Conservation (phyloP, 257 asterid genomes). For the Dorcoceras hygrometricum region DNA sequence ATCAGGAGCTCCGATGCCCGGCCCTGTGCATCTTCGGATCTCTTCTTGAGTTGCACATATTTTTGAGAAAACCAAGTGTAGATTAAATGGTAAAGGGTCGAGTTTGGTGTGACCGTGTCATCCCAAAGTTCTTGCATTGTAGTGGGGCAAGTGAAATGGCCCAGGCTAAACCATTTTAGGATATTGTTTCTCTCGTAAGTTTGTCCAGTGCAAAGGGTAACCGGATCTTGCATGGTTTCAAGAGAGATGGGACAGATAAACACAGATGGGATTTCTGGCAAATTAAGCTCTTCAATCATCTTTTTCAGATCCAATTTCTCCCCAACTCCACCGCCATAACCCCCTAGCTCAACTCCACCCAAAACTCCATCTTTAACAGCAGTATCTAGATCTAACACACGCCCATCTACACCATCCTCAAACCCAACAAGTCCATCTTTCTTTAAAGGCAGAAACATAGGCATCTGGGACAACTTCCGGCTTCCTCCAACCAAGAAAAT, state of each 20-base stretch:
- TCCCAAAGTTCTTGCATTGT: constrained; percentile 88
- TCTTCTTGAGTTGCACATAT: constrained; percentile 61
- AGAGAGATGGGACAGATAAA: constrained; percentile 78
- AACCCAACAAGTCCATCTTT: constrained; percentile 40
- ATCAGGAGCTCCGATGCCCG: constrained; percentile 51
- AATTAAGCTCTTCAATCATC: constrained; percentile 64
- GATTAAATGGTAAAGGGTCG: constrained; percentile 56
- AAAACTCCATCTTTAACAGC: constrained; percentile 48
- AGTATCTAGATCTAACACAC: constrained; percentile 41
- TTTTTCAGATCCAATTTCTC: constrained; percentile 73
- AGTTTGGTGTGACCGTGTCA: constrained; percentile 56
- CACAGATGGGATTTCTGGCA: constrained; percentile 59
- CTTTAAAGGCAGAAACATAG: constrained; percentile 49
- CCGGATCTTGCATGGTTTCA: constrained; percentile 84
- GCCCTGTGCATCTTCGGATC: constrained; percentile 66
- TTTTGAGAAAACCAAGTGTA: constrained; percentile 64
- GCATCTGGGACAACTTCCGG: constrained; percentile 48
- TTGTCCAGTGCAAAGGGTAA: constrained; percentile 86
- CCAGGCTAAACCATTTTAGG: constrained; percentile 74
- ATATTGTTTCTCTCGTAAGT: constrained; percentile 76
- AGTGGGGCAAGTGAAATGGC: constrained; percentile 80
- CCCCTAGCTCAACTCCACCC: constrained; percentile 37
- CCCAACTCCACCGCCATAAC: constrained; percentile 33
- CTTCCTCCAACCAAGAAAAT: constrained; percentile 7
- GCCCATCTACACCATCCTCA: constrained; percentile 45